Base-by-base conservation (phyloP, 164 flowering plant genomes). In the Magnolia changhungtana region DNA sequence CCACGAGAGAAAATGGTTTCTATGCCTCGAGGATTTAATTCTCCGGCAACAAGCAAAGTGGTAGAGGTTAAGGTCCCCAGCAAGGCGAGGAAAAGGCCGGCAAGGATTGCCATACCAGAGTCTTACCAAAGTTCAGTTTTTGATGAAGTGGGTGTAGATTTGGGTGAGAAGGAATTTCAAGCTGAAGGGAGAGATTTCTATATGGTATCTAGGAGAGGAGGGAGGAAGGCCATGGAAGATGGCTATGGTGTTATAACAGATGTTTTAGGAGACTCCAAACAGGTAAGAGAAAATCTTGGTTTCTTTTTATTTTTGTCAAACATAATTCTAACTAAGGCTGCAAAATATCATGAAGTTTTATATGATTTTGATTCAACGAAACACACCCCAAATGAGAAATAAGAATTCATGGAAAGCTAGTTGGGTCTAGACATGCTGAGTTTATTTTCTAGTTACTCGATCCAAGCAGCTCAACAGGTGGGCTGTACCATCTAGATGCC, bases 161-260 rank as follows among this genome's bases (percentile, higher is more conserved):
- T 51, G 27, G 81, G 63, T 67, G 71, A 65, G 8, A 71, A 78
- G 31, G 84, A 79, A 31, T 63, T 84, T 67, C 81, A 80, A 66
- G 75, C 79, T 21, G 74, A 82, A 70, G 86, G 87, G 6, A 76
- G 75, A 72, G 83, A 78, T 72, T 86, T 77, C 70, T 74, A 6
- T 72, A 37, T 87, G 81, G 82, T 78, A 8, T 66, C 84, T 55
- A 88, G 80, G 81, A 83, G 78, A 76, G 90, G 90, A 75, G 82
- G 81, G 75, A 82, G 88, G 76, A 82, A 69, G 63, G 75, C 69
- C 71, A 82, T 86, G 89, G 88, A 86, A 71, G 90, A 88, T 79
- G 77, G 79, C 0, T 82, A 82, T 69, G 79, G 74, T 0, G 81
- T 78, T 67, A 74, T 81, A 29, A 58, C 81, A 18, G 85, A 86